Conservation (phyloP, 768 basidiomycete species). For the Auricularia sp. region DNA sequence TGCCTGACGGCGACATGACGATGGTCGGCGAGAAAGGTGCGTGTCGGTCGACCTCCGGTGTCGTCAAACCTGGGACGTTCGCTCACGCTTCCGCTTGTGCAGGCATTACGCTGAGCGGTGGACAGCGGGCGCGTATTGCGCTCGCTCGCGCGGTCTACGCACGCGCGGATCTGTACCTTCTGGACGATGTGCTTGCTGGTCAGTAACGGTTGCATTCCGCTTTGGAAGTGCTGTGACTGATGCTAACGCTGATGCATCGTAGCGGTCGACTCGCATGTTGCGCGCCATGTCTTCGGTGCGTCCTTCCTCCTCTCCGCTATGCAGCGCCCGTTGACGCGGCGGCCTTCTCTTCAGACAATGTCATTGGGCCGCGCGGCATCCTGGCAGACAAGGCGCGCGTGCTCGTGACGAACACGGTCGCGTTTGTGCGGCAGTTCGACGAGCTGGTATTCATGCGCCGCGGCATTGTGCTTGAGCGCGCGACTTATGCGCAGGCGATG, state of each 20-base stretch:
- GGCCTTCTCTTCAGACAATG: conserved; percentile 43
- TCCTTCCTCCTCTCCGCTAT: background rate
- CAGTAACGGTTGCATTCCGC: too few species aligned
- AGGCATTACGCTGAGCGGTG: conserved; percentile 47
- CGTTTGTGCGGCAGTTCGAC: conserved; percentile 74
- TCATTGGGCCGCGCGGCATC: conserved; percentile 77
- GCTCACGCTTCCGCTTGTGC: conserved; percentile 36
- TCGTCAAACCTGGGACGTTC: conserved; percentile 18
- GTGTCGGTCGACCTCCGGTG: conserved; percentile 7
- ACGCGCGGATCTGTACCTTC: conserved; percentile 79
- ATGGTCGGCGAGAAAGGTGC: conserved; percentile 79
- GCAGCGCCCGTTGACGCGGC: background rate
- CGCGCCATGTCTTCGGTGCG: conserved; percentile 72
- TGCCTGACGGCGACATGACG: conserved; percentile 74
- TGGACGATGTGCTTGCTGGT: conserved; percentile 69
- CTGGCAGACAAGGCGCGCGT: conserved; percentile 76
- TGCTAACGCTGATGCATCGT: conserved; percentile 21
- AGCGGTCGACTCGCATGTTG: conserved; percentile 79
- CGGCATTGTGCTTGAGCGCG: conserved; percentile 72
- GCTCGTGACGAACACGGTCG: conserved; percentile 77
- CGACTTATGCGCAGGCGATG: conserved; percentile 52
- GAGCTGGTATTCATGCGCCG: conserved; percentile 64
- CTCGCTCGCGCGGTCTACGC: conserved; percentile 87
- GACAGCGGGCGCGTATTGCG: conserved; percentile 73
- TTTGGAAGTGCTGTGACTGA: too few species aligned